These are phyloP conservation scores for Fusarium pseudograminearum DNA, from an alignment of 2,329 filamentous ascomycete genomes.

Conservation along the genomic window DNA sequence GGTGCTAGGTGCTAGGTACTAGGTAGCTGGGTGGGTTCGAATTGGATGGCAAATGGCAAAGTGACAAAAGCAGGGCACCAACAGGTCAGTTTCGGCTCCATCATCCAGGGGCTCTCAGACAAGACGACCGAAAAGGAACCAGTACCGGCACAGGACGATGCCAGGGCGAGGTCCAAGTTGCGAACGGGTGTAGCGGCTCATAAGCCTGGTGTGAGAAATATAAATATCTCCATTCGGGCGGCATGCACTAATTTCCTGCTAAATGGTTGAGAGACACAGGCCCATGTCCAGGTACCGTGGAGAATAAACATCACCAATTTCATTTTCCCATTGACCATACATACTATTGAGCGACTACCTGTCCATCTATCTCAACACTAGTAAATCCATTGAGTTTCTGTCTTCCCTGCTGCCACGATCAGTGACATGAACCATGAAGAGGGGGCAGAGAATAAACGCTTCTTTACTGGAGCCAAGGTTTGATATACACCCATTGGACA, in stretches of 20 bases:
- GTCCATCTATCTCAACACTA: slow-evolving; percentile 9
- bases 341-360: slow-evolving; percentile 10
- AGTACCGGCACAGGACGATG: slow-evolving; percentile 27
- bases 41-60: slow-evolving; percentile 25
- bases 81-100: slow-evolving; percentile 35
- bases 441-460: neutral
- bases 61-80: slow-evolving; percentile 37
- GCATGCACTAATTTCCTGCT: slow-evolving; percentile 35
- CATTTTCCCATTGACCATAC: slow-evolving; percentile 9
- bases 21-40: slow-evolving; percentile 22
- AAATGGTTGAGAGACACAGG: slow-evolving; percentile 38
- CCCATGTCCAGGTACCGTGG: slow-evolving; percentile 8
- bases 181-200: slow-evolving; percentile 29
- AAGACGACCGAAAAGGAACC: slow-evolving; percentile 29
- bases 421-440: neutral
- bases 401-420: neutral
- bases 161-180: slow-evolving; percentile 29
- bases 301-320: slow-evolving; percentile 3
- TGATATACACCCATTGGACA: neutral
- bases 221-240: slow-evolving; percentile 26
- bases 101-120: slow-evolving; percentile 41
- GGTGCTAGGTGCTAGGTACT: too few relatives aligned
- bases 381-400: slow-evolving; percentile 22
- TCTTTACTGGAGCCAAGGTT: slow-evolving; percentile 12
- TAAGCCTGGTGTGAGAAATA: slow-evolving; percentile 32